Base-by-base conservation (phyloP, 1,139 yeast species). In the Saccharomyces pastorianus region DNA sequence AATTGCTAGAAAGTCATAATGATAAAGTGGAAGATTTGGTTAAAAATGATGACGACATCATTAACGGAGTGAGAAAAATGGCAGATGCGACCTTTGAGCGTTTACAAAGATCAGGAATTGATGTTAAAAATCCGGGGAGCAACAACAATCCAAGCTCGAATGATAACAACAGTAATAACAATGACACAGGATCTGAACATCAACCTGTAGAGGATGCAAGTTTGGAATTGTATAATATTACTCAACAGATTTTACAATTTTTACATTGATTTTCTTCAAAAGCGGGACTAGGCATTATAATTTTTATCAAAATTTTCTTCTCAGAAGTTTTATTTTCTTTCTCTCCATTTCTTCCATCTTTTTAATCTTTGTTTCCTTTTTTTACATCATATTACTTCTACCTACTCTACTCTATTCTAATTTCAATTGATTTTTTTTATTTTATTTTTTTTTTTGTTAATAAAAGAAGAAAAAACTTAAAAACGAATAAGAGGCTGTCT, bases 1-100 rank as follows among this genome's bases (percentile, higher is more conserved):
- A 93, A 73, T 79, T 93, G 60, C 78, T 95, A 60, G 99, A 93
- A 73, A 84, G 95, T 55, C 89, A 87, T 65, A 88, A 90, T 67
- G 73, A 74, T 51, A 86, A 86, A 56, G 81, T 93, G 53, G 81
- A 82, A 58, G 74, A 79, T 8, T 75, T 82, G 63, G 82, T 86
- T 50, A 84, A 84, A 66, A 81, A 75, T 54, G 81, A 83, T 65
- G 79, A 76, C 58, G 74, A 81, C n/a, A 78, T 83, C 20, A 76
- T 82, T 52, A 72, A 76, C 31, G 82, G 83, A 5, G 83, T 83
- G 41, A 81, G 80, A 63, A 78, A 74, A 56, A 64, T 74, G 63
- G 78, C 82, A 56, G 76, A 69, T 48, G 63, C 66, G 29, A 73
- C 73, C 41, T 65, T 63, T 47, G 68, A 66, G 46, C 67, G 70